A percentile compares a stretch with the other conserved stretches of the same genome.
phyloP scores from a whole-genome alignment of 768 basidiomycete species.

The Auricularia sp. region DNA sequence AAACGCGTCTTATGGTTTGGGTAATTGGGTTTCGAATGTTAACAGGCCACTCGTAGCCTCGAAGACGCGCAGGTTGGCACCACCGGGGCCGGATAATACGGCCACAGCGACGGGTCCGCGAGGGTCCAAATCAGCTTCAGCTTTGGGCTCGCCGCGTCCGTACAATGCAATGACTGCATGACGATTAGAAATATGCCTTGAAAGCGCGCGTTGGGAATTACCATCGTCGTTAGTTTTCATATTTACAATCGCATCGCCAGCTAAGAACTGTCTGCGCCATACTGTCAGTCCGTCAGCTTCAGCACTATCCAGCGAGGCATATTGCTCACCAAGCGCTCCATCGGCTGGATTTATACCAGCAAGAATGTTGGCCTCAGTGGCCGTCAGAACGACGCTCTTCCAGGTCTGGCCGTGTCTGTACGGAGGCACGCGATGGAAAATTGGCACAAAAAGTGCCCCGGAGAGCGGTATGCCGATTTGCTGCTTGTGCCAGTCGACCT shows the following conservation, averaged over 20 bases:
- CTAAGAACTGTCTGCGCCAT: slow-evolving; percentile 33
- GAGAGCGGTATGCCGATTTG: slow-evolving; percentile 65
- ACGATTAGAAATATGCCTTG: not conserved
- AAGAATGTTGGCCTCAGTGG: slow-evolving; percentile 67
- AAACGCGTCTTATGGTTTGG: slow-evolving; percentile 33
- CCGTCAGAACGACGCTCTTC: slow-evolving; percentile 48
- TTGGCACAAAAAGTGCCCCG: slow-evolving; percentile 42
- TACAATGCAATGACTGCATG: slow-evolving; percentile 5
- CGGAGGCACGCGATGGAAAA: slow-evolving; percentile 37
- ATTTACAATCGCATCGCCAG: slow-evolving; percentile 53
- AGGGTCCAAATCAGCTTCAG: not conserved
- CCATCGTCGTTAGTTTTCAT: slow-evolving; percentile 51
- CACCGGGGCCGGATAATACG: slow-evolving; percentile 67
- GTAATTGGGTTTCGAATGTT: slow-evolving; percentile 54
- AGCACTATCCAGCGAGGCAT: not conserved
- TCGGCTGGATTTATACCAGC: slow-evolving; percentile 59
- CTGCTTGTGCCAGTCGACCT: slow-evolving; percentile 81
- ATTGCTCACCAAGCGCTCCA: slow-evolving; percentile 58
- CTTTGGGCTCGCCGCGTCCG: not conserved
- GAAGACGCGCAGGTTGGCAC: slow-evolving; percentile 58
- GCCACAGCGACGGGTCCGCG: slow-evolving; percentile 41
- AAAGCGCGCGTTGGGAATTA: slow-evolving; percentile 23
- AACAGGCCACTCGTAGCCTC: slow-evolving; percentile 54
- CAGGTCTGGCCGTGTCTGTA: slow-evolving; percentile 18
- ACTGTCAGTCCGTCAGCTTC: slow-evolving; percentile 5